Percentiles rank a stretch among this genome's conserved stretches.
phyloP scores from a whole-genome alignment of 208 protist genomes.

The Acanthamoeba castellanii region DNA sequence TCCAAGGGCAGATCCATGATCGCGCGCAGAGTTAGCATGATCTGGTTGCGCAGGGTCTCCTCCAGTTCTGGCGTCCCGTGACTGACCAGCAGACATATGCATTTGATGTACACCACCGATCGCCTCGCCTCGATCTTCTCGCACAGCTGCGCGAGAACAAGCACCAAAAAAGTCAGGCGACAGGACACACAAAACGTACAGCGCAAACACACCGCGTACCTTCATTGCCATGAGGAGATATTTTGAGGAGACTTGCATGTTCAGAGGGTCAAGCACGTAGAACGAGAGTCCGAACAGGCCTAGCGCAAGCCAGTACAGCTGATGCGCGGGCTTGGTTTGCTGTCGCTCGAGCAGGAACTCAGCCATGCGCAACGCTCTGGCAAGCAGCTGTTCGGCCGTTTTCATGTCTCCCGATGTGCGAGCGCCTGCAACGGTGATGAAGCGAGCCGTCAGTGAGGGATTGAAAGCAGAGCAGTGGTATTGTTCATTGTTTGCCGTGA shows the following conservation, averaged over 20 bases:
- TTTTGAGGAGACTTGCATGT: not conserved
- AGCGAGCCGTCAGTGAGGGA: not conserved
- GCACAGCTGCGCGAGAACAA: not conserved
- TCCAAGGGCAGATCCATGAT: constrained; percentile 20
- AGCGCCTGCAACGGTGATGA: not conserved
- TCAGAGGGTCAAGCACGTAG: constrained; percentile 11
- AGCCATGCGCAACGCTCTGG: not conserved
- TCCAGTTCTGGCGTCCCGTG: not conserved
- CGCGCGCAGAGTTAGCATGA: not conserved
- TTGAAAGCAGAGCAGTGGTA: not conserved
- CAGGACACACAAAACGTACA: not conserved
- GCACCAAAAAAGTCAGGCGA: not conserved
- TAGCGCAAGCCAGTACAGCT: not conserved
- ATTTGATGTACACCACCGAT: constrained; percentile 16
- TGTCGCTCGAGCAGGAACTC: constrained; percentile 9
- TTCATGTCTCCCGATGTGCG: not conserved
- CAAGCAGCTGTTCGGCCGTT: not conserved
- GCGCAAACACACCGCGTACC: not conserved
- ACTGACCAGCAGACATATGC: constrained; percentile 1
- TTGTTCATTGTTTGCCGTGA: not conserved
- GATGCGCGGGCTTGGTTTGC: not conserved
- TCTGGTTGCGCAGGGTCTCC: not conserved
- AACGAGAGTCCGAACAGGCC: not conserved
- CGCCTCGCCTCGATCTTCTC: not conserved
- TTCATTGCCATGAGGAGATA: constrained; percentile 20